Evolutionary conservation across 495 filamentous ascomycete species (phyloP).

Genomic region (Aspergillus ellipticus): DNA sequence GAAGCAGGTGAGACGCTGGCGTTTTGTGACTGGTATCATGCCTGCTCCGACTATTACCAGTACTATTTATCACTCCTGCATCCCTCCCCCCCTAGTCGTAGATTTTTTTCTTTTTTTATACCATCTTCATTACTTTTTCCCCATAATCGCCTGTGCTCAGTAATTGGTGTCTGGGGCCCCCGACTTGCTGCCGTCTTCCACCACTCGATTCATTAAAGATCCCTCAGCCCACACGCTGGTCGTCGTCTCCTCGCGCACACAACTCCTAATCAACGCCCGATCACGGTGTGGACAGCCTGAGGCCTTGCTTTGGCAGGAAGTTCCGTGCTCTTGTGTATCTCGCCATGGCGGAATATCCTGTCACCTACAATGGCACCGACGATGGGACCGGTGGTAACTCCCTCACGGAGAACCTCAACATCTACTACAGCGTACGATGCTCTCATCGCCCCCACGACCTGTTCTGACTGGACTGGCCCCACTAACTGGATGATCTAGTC

Average conservation of each 20-base stretch:
- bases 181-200: background rate
- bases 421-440: slow-evolving; percentile 71
- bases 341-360: slow-evolving; percentile 36
- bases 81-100: slow-evolving; percentile 11
- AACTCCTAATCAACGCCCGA: slow-evolving; percentile 4
- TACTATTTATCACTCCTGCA: slow-evolving; percentile 22
- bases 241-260: background rate
- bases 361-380: slow-evolving; percentile 61
- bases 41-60: slow-evolving; percentile 8
- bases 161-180: background rate
- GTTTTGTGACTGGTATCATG: slow-evolving; percentile 22
- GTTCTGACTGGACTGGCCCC: background rate
- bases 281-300: slow-evolving; percentile 9
- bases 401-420: slow-evolving; percentile 68
- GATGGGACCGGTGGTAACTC: slow-evolving; percentile 69
- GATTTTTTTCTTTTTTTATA: slow-evolving; percentile 8
- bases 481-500: slow-evolving; percentile 47
- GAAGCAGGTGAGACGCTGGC: slow-evolving; percentile 8
- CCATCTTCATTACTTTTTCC: slow-evolving; percentile 7
- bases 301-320: background rate
- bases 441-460: slow-evolving; percentile 2
- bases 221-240: background rate
- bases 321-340: slow-evolving; percentile 2
- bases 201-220: background rate
- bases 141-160: background rate